Conservation (phyloP, 768 basidiomycete species). For the Paxillus rubicundulus region DNA sequence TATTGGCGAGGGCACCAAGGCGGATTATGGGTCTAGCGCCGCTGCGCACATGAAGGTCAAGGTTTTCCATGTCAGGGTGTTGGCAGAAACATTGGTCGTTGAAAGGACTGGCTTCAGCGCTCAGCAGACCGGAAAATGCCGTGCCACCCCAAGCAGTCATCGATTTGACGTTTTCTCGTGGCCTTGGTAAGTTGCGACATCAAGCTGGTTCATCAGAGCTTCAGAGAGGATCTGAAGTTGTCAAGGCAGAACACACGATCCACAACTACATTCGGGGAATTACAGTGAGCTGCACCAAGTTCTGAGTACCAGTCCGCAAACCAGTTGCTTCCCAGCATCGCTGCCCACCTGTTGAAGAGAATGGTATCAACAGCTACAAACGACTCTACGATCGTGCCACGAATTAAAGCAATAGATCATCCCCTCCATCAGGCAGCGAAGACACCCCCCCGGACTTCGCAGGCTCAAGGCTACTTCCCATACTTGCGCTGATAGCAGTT, state of each 20-base stretch:
- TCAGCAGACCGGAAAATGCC: too few relatives aligned
- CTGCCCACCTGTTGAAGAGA: not conserved
- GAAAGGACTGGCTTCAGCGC: too few relatives aligned
- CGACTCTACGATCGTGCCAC: not conserved
- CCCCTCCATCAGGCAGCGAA: constrained; percentile 28
- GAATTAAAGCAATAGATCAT: constrained; percentile 43
- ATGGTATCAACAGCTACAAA: not conserved
- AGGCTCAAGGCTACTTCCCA: constrained; percentile 32
- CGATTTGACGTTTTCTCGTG: too few relatives aligned
- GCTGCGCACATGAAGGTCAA: too few relatives aligned
- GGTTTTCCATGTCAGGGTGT: too few relatives aligned
- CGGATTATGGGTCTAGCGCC: too few relatives aligned
- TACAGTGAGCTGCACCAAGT: not conserved
- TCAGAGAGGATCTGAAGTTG: not conserved
- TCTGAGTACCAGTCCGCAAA: not conserved
- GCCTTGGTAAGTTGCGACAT: too few relatives aligned
- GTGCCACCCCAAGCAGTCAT: too few relatives aligned
- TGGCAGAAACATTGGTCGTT: too few relatives aligned
- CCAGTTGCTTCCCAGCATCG: too few relatives aligned
- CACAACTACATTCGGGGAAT: not conserved
- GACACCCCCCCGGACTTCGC: constrained; percentile 14
- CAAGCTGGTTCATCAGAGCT: too few relatives aligned
- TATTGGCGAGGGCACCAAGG: too few relatives aligned
- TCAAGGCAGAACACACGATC: not conserved
- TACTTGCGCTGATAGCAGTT: constrained; percentile 9